Base-by-base conservation (phyloP, 2,329 filamentous ascomycete species). In the Beauveria rudraprayagi region DNA sequence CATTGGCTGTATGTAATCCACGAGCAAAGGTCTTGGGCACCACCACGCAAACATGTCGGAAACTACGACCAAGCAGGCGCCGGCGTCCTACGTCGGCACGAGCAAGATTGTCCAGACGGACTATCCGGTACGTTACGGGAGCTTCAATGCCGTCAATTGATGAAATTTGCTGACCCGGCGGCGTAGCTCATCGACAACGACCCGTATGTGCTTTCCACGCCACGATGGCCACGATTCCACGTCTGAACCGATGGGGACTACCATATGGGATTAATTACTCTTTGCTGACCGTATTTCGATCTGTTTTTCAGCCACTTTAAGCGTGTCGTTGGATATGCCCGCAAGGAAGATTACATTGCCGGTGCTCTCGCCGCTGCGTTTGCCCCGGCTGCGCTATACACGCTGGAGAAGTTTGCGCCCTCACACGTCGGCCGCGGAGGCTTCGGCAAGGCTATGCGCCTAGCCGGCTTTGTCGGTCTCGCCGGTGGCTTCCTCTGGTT, bases 161-260 rank as follows among this genome's bases (percentile, higher is more conserved):
- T 53, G 60, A 63, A 62, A 63, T 66, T 66, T 62, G 66, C 63
- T 67, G 65, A 69, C 61, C 52, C 63, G 62, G 65, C 61, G 48
- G 71, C 71, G 67, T 78, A 99, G 94, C 89, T 97, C 79, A 97
- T 99, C 77, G 94, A 99, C 81, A 95, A 91, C 80, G 94, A 99
- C 78, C 94, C 94, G 92, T 97, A 92, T 62, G 74, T 75, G 51
- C 61, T 26, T 56, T 47, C 60, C 30, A 55, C 17, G 46, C 62
- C 30, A 48, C 56, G 58, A 65, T 14, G 7, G n/a, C 54, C 19
- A 58, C 60, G n/a, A 56, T 48, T 46, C 53, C 47, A 56, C 5
- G 24, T 53, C 10, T 28, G 22, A 7, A 30, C 24, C 3, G 47
- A 56, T 10, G 14, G 6, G n/a, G 1, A 16, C 34, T 24, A 19